phyloP scores from a whole-genome alignment of 1,139 yeast species.

The Sugiyamaella grinbergsii region DNA sequence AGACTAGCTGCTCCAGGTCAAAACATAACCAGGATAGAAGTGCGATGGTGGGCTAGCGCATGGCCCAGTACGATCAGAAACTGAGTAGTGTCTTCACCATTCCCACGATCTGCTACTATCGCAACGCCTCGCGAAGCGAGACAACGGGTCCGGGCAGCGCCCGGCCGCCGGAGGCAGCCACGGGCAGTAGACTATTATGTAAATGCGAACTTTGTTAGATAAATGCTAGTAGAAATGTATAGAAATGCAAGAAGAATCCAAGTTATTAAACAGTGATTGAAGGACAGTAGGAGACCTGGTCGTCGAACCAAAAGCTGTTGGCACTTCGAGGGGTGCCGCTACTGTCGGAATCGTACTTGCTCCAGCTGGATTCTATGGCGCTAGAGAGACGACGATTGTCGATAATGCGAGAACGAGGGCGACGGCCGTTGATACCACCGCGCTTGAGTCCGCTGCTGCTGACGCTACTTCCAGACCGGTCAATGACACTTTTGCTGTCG shows the following conservation, averaged over 20 bases:
- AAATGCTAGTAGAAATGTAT: background rate
- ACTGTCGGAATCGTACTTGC: slow-evolving; percentile 14
- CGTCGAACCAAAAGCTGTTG: slow-evolving; percentile 12
- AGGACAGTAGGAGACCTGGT: slow-evolving; percentile 1
- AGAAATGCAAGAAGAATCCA: background rate
- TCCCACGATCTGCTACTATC: too few species aligned
- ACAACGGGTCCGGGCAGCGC: slow-evolving; percentile 13
- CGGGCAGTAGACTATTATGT: background rate
- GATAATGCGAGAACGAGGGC: slow-evolving; percentile 24
- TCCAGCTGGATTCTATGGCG: slow-evolving; percentile 22
- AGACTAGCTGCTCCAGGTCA: too few species aligned
- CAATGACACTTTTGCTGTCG: slow-evolving; percentile 7
- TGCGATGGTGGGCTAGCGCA: too few species aligned
- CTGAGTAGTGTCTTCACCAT: too few species aligned
- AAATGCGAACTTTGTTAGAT: background rate
- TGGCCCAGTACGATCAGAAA: too few species aligned
- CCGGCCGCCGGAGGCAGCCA: slow-evolving; percentile 15
- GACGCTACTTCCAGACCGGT: slow-evolving; percentile 9
- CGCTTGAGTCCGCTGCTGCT: slow-evolving; percentile 21
- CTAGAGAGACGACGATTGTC: slow-evolving; percentile 19
- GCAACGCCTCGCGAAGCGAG: slow-evolving; percentile 14
- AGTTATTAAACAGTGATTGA: slow-evolving; percentile 11
- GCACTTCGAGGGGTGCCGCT: slow-evolving; percentile 10
- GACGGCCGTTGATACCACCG: slow-evolving; percentile 28
- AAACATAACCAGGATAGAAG: too few species aligned